Evolutionary conservation across 352 stramenopile genomes (phyloP).

Genomic region (Phytophthora quininea): DNA sequence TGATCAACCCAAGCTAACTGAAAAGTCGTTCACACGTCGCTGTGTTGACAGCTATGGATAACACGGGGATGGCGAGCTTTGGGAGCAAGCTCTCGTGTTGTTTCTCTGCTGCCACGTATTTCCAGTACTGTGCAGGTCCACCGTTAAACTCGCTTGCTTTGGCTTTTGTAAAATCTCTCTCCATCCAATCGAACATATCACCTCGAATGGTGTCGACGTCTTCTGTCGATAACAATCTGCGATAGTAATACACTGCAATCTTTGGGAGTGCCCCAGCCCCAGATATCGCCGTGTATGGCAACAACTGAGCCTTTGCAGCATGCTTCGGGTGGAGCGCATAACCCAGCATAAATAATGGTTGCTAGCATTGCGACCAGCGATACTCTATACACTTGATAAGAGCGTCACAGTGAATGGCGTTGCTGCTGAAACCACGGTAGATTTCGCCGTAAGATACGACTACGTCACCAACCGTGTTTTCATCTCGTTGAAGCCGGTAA

Average conservation of each 20-base stretch:
- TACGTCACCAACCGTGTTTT: conserved; percentile 13
- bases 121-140: background rate
- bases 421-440: conserved; percentile 13
- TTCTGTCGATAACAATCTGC: background rate
- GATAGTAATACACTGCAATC: conserved; percentile 16
- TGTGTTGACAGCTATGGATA: background rate
- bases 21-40: background rate
- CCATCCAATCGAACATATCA: conserved; percentile 2
- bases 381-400: conserved; percentile 1
- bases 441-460: conserved; percentile 8
- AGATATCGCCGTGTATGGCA: background rate
- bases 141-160: background rate
- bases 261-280: conserved; percentile 4
- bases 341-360: conserved; percentile 12
- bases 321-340: conserved; percentile 11
- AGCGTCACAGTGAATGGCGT: background rate
- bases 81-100: background rate
- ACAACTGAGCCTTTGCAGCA: background rate
- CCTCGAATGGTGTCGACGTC: conserved; percentile 4
- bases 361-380: conserved; percentile 8
- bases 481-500: conserved; percentile 9
- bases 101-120: background rate
- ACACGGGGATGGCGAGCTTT: background rate
- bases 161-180: background rate
- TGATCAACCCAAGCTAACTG: background rate